Evolutionary conservation across 2,329 filamentous ascomycete genomes (phyloP).

Genomic region (Clathrospora elynae): DNA sequence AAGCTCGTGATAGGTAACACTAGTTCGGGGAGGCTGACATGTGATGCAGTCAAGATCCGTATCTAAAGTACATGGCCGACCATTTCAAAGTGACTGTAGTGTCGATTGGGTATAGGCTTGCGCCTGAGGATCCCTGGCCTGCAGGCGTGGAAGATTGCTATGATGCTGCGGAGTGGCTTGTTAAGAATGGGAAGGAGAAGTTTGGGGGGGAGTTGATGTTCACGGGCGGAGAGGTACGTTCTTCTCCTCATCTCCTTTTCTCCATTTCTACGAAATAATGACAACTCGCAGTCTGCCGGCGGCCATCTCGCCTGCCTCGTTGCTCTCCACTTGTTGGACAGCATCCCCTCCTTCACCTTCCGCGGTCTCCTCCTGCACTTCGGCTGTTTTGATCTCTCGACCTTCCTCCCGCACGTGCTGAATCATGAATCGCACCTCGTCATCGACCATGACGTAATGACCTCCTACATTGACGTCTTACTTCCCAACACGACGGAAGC

Average conservation of each 20-base stretch:
- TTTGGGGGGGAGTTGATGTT: slow-evolving; percentile 54
- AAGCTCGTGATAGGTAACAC: neutral
- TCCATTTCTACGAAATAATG: neutral
- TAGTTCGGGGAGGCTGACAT: slow-evolving; percentile 3
- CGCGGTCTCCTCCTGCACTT: slow-evolving; percentile 60
- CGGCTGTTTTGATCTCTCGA: slow-evolving; percentile 57
- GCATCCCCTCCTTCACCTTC: slow-evolving; percentile 49
- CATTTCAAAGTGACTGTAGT: slow-evolving; percentile 56
- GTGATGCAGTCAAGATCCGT: slow-evolving; percentile 51
- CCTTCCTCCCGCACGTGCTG: slow-evolving; percentile 49
- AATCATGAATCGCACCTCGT: slow-evolving; percentile 51
- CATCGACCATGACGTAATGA: slow-evolving; percentile 55
- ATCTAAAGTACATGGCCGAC: slow-evolving; percentile 58
- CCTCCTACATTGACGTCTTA: slow-evolving; percentile 54
- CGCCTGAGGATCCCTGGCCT: slow-evolving; percentile 64
- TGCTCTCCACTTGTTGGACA: slow-evolving; percentile 54
- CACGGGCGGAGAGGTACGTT: slow-evolving; percentile 47
- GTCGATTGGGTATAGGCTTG: slow-evolving; percentile 64
- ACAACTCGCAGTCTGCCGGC: slow-evolving; percentile 53
- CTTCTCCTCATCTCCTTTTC: slow-evolving; percentile 4
- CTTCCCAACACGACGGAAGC: slow-evolving; percentile 51
- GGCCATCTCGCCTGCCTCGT: slow-evolving; percentile 57
- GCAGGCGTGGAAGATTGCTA: slow-evolving; percentile 61
- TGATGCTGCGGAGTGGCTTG: slow-evolving; percentile 61
- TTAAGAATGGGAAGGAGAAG: slow-evolving; percentile 52